Evolutionary conservation across 805 yeast genomes (phyloP), one percentile per base, ranked within the genome.

Genomic region (Ogataea kodamae): DNA sequence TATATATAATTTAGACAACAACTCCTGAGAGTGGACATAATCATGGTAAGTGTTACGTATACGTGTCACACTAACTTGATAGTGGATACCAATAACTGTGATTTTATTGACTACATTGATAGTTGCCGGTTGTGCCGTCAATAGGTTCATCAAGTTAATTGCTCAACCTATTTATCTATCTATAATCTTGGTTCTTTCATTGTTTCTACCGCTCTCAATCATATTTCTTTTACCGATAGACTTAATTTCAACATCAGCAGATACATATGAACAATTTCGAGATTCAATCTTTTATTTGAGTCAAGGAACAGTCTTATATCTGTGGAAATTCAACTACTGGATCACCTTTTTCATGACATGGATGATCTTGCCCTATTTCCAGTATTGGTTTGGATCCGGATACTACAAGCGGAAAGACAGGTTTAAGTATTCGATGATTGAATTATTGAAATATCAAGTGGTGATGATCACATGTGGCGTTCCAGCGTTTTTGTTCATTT

Each of bases 311-410:
- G 66, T 81, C 5, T 60, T 76, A n/a, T 51, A 65, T 4, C 50
- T 81, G 23, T 86, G 95, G 95, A 71, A 81, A 47, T 49, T 74
- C 28, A 77, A 81, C 33, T 86, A 86, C 56, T 86, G 95, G 95
- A 60, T 74, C 7, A 82, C 94, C 1, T 86, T 85, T 48, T 50
- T 68, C n/a, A 60, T 85, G 35, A 86, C 94, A 25, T 86, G 95
- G 95, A 60, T 75, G 5, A 43, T 83, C 1, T 56, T 86, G 30
- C 95, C 95, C 0, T 60, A 80, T 20, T 62, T 82, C 16, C 92
- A 85, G 54, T 80, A 78, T 46, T 86, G 72, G 63, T 79, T 76
- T 46, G 72, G 76, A 30, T 78, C 86, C 2, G 94, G 95, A 7
- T 71, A 78, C 52, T 73, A 67, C 49, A 71, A 70, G 24, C 65